Conservation (phyloP, 116 monocot species). For the Trichopus zeylanicus region DNA sequence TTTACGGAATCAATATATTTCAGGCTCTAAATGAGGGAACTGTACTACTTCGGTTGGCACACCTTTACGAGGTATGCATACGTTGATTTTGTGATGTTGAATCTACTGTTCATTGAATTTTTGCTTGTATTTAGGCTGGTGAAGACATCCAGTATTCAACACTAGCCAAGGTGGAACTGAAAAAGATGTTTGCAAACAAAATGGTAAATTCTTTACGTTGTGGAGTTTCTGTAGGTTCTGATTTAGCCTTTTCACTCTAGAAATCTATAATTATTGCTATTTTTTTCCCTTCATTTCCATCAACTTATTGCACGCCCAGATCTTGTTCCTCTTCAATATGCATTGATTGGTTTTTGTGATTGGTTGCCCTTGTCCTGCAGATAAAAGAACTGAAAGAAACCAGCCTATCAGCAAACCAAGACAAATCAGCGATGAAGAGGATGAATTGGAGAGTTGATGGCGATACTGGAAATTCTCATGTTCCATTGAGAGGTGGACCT, state of each 20-base stretch:
- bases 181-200: conserved; percentile 35
- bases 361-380: too few species aligned
- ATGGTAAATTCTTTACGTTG: neutral
- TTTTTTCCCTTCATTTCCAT: too few species aligned
- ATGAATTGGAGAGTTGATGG: conserved; percentile 58
- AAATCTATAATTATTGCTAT: too few species aligned
- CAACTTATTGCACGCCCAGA: too few species aligned
- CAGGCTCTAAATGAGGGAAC: conserved; percentile 69
- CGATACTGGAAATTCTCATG: conserved; percentile 4
- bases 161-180: conserved; percentile 61
- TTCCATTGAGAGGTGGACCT: conserved; percentile 40
- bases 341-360: too few species aligned
- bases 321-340: too few species aligned
- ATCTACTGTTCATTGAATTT: conserved; percentile 1
- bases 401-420: conserved; percentile 74
- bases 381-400: conserved; percentile 57
- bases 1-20: too few species aligned
- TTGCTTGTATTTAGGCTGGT: conserved; percentile 26
- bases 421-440: conserved; percentile 61
- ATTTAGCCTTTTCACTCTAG: too few species aligned
- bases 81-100: neutral
- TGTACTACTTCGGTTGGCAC: conserved; percentile 61
- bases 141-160: conserved; percentile 52
- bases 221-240: too few species aligned
- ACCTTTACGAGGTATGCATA: conserved; percentile 65